A percentile compares a stretch with the other conserved stretches of the same genome.
These are phyloP conservation scores for Suillus brevipes DNA, from an alignment of 768 basidiomycete species.

Conservation along the genomic window DNA sequence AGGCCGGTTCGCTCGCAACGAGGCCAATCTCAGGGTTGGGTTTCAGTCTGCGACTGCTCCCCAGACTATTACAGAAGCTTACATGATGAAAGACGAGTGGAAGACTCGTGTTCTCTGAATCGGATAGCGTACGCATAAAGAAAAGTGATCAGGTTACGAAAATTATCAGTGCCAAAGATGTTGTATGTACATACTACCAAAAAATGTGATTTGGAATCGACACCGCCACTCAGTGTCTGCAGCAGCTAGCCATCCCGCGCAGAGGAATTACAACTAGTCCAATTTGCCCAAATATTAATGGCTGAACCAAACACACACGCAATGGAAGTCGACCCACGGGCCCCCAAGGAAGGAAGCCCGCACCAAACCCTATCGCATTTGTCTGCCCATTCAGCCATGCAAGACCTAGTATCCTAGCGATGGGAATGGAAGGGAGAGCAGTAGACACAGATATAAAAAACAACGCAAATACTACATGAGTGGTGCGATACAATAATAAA, in stretches of 20 bases:
- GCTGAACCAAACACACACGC: not conserved
- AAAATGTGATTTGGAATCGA: not conserved
- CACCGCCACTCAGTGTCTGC: not conserved
- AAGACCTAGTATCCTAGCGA: not conserved
- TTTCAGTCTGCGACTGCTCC: not conserved
- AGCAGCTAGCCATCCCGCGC: not conserved
- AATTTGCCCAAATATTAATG: not conserved
- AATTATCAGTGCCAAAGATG: not conserved
- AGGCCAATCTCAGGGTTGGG: not conserved
- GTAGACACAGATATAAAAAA: slow-evolving; percentile 1
- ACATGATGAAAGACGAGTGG: not conserved
- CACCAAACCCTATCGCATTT: slow-evolving; percentile 2
- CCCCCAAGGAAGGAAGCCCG: not conserved
- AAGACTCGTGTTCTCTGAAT: not conserved
- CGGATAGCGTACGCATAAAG: not conserved
- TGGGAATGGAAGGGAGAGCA: not conserved
- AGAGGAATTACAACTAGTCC: not conserved
- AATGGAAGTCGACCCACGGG: not conserved
- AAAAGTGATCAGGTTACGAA: not conserved
- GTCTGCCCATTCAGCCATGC: not conserved
- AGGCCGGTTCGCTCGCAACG: not conserved
- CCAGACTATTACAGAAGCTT: slow-evolving; percentile 1
- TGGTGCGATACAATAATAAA: slow-evolving; percentile 4
- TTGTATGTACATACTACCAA: not conserved
- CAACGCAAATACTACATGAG: slow-evolving; percentile 7